Evolutionary conservation across 208 protist genomes (phyloP).

Genomic region (Leishmania gerbilli): DNA sequence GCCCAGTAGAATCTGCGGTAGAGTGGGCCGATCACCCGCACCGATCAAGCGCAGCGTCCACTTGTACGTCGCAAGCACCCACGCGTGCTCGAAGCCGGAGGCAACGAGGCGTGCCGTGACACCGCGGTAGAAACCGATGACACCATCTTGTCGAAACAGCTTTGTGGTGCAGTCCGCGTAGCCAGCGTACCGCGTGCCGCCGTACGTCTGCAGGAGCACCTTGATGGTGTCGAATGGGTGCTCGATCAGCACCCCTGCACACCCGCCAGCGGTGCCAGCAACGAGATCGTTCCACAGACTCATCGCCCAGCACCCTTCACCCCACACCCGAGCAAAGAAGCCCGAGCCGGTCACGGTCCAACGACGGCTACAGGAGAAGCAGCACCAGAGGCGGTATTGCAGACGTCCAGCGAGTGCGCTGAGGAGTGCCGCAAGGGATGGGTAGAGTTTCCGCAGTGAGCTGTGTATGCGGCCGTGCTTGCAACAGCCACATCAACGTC

Average conservation of each 20-base stretch:
- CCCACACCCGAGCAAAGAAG: background rate
- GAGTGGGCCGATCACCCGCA: conserved; percentile 44
- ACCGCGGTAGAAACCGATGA: conserved; percentile 81
- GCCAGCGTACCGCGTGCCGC: conserved; percentile 42
- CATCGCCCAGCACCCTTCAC: conserved; percentile 14
- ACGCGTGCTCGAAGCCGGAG: conserved; percentile 78
- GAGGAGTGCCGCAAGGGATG: background rate
- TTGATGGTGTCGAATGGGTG: conserved; percentile 92
- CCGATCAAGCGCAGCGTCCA: conserved; percentile 54
- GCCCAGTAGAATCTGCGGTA: conserved; percentile 47
- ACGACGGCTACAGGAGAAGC: background rate
- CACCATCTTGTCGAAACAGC: conserved; percentile 57
- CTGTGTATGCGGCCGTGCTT: background rate
- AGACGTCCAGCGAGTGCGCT: background rate
- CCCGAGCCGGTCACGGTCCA: background rate
- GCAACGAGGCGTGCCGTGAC: conserved; percentile 63
- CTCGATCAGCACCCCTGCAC: conserved; percentile 74
- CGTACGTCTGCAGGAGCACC: conserved; percentile 79
- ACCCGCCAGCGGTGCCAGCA: conserved; percentile 67
- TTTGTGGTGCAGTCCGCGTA: conserved; percentile 57
- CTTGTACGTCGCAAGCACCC: conserved; percentile 82
- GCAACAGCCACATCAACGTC: background rate
- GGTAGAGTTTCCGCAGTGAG: background rate
- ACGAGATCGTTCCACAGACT: conserved; percentile 54
- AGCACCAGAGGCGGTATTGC: background rate